A percentile compares a stretch with the other conserved stretches of the same genome.
Evolutionary conservation across 148 eudicot genomes (phyloP).

Genomic region (Fagopyrum homotropicum): DNA sequence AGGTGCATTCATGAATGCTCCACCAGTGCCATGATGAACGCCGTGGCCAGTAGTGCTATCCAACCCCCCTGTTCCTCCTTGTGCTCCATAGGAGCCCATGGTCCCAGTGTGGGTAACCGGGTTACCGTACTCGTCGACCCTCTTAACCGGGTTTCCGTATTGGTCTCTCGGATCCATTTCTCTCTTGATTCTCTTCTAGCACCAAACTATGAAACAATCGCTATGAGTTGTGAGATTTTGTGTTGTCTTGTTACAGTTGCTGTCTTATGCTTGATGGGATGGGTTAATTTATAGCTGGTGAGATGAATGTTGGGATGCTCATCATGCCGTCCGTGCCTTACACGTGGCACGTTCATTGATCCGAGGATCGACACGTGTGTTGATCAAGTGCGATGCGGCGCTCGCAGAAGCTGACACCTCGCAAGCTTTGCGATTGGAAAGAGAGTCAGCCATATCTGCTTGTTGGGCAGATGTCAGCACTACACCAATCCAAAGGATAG

Average conservation of each 20-base stretch:
- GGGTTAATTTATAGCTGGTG: no score
- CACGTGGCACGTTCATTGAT: neutral
- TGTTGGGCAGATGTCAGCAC: neutral
- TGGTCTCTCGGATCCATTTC: conserved; percentile 21
- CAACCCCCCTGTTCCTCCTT: neutral
- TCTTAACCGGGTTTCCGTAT: conserved; percentile 33
- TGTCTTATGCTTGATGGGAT: neutral
- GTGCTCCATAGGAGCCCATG: conserved; percentile 28
- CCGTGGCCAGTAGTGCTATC: neutral
- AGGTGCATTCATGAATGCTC: neutral
- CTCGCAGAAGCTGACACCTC: neutral
- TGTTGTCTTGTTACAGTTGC: neutral
- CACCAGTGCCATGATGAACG: conserved; percentile 10
- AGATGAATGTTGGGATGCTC: no score
- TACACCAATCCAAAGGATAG: no score
- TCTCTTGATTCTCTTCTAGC: neutral
- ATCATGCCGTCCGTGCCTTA: neutral
- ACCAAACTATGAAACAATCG: no score
- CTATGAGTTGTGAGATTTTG: neutral
- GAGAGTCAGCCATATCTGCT: neutral
- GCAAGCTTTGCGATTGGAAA: neutral
- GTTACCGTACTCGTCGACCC: conserved; percentile 30
- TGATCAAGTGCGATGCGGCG: neutral
- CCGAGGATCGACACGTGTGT: neutral
- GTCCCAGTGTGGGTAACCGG: conserved; percentile 28